Percentiles rank a stretch among this genome's conserved stretches.
Conservation (phyloP, 805 yeast genomes). For the Wickerhamiella alocasiicola region DNA sequence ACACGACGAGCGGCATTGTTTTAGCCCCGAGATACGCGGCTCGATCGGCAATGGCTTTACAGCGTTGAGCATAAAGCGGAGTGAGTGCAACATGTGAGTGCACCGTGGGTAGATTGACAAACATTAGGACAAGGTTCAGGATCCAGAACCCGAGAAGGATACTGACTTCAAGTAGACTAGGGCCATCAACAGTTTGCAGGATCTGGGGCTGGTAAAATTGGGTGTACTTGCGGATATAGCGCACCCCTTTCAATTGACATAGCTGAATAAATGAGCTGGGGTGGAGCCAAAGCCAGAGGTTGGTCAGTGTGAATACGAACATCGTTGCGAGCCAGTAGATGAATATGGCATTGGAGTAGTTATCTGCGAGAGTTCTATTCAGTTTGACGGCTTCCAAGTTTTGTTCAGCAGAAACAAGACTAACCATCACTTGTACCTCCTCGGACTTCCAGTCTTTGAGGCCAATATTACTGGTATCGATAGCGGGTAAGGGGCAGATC, state of each 20-base stretch:
- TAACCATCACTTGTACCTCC: not conserved
- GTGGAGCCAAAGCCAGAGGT: slow-evolving; percentile 7
- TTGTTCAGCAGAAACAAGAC: not conserved
- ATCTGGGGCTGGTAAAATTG: not conserved
- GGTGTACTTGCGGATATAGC: not conserved
- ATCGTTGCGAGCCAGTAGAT: slow-evolving; percentile 4
- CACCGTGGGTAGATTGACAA: slow-evolving; percentile 13
- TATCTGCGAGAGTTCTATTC: slow-evolving; percentile 3
- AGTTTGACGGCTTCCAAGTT: slow-evolving; percentile 3
- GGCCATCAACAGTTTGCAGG: not conserved
- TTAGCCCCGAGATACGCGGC: slow-evolving; percentile 3
- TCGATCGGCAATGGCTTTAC: slow-evolving; percentile 8
- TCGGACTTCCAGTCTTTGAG: not conserved
- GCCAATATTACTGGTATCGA: not conserved
- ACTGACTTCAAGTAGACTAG: slow-evolving; percentile 7
- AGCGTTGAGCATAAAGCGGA: not conserved
- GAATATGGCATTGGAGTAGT: slow-evolving; percentile 6
- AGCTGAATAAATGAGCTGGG: not conserved
- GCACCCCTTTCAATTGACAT: not conserved
- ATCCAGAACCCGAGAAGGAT: slow-evolving; percentile 26
- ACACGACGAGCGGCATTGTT: slow-evolving; percentile 35
- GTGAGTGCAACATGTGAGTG: slow-evolving; percentile 11
- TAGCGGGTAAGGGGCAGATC: not conserved
- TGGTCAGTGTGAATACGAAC: not conserved
- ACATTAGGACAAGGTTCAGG: slow-evolving; percentile 24